Percentiles rank a stretch among this genome's conserved stretches.
phyloP scores from a whole-genome alignment of 257 asterid genomes.

The Salvia miltiorrhiza region DNA sequence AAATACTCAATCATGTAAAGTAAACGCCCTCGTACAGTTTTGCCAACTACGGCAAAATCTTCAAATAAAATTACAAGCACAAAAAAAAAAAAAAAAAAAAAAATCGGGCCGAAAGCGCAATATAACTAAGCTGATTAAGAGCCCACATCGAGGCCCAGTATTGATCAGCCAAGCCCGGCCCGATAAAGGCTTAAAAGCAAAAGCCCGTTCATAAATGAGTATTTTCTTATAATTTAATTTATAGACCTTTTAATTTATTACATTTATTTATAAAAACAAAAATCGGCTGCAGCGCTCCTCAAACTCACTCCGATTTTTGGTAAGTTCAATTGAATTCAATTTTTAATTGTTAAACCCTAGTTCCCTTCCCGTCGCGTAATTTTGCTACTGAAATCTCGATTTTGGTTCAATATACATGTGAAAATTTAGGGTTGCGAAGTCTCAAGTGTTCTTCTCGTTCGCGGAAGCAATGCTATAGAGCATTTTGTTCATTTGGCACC shows the following conservation, averaged over 20 bases:
- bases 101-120: background rate
- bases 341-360: slow-evolving; percentile 29
- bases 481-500: background rate
- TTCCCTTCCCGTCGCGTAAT: background rate
- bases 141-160: background rate
- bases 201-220: background rate
- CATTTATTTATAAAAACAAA: background rate
- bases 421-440: slow-evolving; percentile 23
- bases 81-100: background rate
- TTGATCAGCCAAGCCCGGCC: background rate
- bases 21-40: no score
- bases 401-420: background rate
- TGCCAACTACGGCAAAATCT: background rate
- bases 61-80: no score
- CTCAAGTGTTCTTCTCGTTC: background rate
- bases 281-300: slow-evolving; percentile 13
- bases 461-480: slow-evolving; percentile 8
- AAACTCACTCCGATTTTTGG: slow-evolving; percentile 7
- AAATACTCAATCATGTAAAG: no score
- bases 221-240: background rate
- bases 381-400: background rate
- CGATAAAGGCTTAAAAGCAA: background rate
- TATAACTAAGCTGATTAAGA: background rate
- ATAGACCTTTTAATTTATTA: background rate
- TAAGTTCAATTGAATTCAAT: slow-evolving; percentile 13